Evolutionary conservation across 495 filamentous ascomycete species (phyloP).

Genomic region (Amorphotheca resinae): DNA sequence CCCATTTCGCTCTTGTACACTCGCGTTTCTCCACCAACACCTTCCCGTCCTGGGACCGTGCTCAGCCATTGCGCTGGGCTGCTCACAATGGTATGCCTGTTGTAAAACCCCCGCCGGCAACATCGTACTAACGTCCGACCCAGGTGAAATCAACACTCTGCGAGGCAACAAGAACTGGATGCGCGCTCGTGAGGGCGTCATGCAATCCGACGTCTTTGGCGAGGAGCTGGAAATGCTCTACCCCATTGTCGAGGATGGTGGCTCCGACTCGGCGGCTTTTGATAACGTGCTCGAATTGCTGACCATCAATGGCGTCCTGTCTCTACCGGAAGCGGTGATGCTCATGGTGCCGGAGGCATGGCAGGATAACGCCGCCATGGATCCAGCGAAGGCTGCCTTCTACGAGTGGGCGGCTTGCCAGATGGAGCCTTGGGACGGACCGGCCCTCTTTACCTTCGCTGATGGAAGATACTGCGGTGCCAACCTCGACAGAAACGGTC

Average conservation of each 20-base stretch:
- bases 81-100: slow-evolving; percentile 76
- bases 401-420: slow-evolving; percentile 99
- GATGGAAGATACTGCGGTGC: slow-evolving; percentile 97
- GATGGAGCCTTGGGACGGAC: slow-evolving; percentile 99
- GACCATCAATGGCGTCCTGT: slow-evolving; percentile 93
- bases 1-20: slow-evolving; percentile 94
- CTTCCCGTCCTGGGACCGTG: slow-evolving; percentile 98
- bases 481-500: slow-evolving; percentile 95
- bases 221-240: slow-evolving; percentile 88
- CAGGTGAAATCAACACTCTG: slow-evolving; percentile 84
- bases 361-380: slow-evolving; percentile 89
- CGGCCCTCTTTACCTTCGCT: slow-evolving; percentile 94
- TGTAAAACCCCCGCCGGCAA: slow-evolving; percentile 6
- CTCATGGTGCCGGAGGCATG: slow-evolving; percentile 98
- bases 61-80: slow-evolving; percentile 92
- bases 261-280: slow-evolving; percentile 95
- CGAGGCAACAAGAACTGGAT: slow-evolving; percentile 99
- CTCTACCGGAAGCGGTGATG: slow-evolving; percentile 95
- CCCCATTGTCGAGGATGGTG: slow-evolving; percentile 93
- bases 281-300: slow-evolving; percentile 96
- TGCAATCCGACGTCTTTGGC: slow-evolving; percentile 85
- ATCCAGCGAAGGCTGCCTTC: slow-evolving; percentile 92
- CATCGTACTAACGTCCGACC: slow-evolving; percentile 31
- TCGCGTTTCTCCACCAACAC: slow-evolving; percentile 99
- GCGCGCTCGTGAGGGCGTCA: slow-evolving; percentile 91